Percentiles rank a stretch among this genome's conserved stretches.
phyloP scores from a whole-genome alignment of 1,284 basidiomycete species.

The Rhodofomes roseus region DNA sequence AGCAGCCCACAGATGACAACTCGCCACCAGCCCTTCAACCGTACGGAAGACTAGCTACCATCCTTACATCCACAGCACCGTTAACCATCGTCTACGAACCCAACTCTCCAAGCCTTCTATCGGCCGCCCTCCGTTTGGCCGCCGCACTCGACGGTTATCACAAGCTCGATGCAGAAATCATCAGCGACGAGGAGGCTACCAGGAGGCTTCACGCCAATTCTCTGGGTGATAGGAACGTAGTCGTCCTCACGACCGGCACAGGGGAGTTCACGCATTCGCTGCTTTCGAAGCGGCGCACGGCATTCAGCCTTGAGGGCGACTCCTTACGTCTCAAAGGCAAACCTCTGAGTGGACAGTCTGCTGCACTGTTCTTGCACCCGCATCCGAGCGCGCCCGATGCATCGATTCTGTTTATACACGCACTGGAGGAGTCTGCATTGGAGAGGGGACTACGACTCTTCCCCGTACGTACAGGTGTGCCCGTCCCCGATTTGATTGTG shows the following conservation, averaged over 20 bases:
- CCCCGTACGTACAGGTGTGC: constrained; percentile 75
- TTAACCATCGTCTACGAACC: constrained; percentile 56
- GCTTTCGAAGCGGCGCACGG: constrained; percentile 23
- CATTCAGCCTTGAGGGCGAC: constrained; percentile 27
- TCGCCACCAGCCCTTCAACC: not conserved
- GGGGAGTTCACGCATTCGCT: constrained; percentile 14
- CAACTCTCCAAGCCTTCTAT: constrained; percentile 28
- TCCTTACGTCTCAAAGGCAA: constrained; percentile 16
- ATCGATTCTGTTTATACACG: constrained; percentile 56
- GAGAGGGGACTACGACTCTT: constrained; percentile 70
- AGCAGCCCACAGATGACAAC: not conserved
- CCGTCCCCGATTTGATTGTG: constrained; percentile 74
- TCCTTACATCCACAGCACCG: constrained; percentile 52
- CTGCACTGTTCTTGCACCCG: constrained; percentile 68
- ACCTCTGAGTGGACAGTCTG: constrained; percentile 26
- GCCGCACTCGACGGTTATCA: constrained; percentile 70
- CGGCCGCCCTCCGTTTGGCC: constrained; percentile 59
- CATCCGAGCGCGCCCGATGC: constrained; percentile 44
- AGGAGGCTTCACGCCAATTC: constrained; percentile 13
- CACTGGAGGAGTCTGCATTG: constrained; percentile 50
- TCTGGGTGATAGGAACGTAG: constrained; percentile 48
- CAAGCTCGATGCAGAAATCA: constrained; percentile 61
- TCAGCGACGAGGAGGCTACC: constrained; percentile 42
- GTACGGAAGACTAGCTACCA: constrained; percentile 55
- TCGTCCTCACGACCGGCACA: constrained; percentile 43